Percentiles rank a stretch among this genome's conserved stretches.
Conservation (phyloP, 345 rosid genomes). For the Raphanus raphanistrum region DNA sequence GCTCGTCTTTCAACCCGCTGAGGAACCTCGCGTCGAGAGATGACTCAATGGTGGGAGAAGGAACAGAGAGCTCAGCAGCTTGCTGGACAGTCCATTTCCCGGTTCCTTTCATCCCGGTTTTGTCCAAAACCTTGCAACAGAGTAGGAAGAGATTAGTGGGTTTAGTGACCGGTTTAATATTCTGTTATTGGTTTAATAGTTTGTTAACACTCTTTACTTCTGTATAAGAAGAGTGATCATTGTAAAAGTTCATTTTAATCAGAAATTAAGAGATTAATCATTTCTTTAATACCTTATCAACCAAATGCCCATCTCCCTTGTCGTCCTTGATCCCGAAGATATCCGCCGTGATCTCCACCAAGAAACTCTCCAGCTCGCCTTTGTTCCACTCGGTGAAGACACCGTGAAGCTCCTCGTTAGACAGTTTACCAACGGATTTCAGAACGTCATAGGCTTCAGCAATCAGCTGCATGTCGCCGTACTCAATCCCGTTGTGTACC, state of each 20-base stretch:
- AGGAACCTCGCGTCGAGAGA: slow-evolving; percentile 91
- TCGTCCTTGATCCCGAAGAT: slow-evolving; percentile 85
- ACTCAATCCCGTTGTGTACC: slow-evolving; percentile 95
- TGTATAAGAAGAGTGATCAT: too few relatives aligned
- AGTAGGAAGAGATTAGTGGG: too few relatives aligned
- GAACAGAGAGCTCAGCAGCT: slow-evolving; percentile 93
- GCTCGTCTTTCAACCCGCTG: slow-evolving; percentile 89
- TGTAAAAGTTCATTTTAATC: too few relatives aligned
- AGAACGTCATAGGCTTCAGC: slow-evolving; percentile 92
- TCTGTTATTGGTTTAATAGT: too few relatives aligned
- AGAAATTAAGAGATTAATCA: too few relatives aligned
- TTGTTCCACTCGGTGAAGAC: slow-evolving; percentile 92
- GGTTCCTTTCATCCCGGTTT: slow-evolving; percentile 97
- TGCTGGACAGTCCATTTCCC: slow-evolving; percentile 99
- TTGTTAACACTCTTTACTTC: too few relatives aligned
- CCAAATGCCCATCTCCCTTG: slow-evolving; percentile 82
- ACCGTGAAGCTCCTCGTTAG: slow-evolving; percentile 69
- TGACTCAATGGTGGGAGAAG: slow-evolving; percentile 90
- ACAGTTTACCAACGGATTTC: slow-evolving; percentile 80
- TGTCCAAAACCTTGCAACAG: slow-evolving; percentile 58
- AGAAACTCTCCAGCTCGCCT: slow-evolving; percentile 93
- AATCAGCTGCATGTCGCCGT: slow-evolving; percentile 96
- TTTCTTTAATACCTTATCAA: slow-evolving; percentile 51
- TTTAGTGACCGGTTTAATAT: too few relatives aligned
- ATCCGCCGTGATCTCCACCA: slow-evolving; percentile 90